Conservation (phyloP, 2,329 filamentous ascomycete genomes). For the Penicillium sp. region DNA sequence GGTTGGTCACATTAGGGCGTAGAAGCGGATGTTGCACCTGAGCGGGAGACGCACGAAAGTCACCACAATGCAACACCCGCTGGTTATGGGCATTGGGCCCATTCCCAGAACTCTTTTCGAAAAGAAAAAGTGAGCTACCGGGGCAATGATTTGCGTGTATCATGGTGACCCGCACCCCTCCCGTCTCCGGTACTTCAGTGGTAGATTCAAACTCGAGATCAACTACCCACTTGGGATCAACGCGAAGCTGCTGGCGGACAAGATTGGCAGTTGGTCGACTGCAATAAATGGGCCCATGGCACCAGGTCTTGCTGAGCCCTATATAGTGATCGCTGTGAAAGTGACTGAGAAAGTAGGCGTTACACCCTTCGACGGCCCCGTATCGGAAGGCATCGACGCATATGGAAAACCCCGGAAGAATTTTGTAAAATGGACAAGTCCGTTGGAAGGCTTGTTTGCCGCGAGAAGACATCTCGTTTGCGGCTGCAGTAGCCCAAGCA, state of each 20-base stretch:
- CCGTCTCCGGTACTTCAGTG: conserved; percentile 74
- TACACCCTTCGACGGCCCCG: conserved; percentile 85
- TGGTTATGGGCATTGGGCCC: conserved; percentile 62
- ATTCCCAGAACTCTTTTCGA: conserved; percentile 71
- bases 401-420: conserved; percentile 87
- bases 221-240: conserved; percentile 81
- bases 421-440: conserved; percentile 98
- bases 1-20: conserved; percentile 69
- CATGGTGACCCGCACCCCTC: conserved; percentile 86
- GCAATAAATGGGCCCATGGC: conserved; percentile 93
- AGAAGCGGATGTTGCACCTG: conserved; percentile 81
- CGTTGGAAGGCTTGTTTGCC: conserved; percentile 84
- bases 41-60: conserved; percentile 85
- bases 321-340: conserved; percentile 98
- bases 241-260: conserved; percentile 79
- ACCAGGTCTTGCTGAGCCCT: conserved; percentile 83
- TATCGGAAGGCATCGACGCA: conserved; percentile 97
- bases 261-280: conserved; percentile 89
- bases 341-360: conserved; percentile 94
- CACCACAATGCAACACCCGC: conserved; percentile 88
- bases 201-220: conserved; percentile 80
- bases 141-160: conserved; percentile 96
- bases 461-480: conserved; percentile 70
- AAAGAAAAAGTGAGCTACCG: conserved; percentile 88
- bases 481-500: conserved; percentile 85